phyloP scores from a whole-genome alignment of 805 yeast species.

The Teunomyces aglyptinius region DNA sequence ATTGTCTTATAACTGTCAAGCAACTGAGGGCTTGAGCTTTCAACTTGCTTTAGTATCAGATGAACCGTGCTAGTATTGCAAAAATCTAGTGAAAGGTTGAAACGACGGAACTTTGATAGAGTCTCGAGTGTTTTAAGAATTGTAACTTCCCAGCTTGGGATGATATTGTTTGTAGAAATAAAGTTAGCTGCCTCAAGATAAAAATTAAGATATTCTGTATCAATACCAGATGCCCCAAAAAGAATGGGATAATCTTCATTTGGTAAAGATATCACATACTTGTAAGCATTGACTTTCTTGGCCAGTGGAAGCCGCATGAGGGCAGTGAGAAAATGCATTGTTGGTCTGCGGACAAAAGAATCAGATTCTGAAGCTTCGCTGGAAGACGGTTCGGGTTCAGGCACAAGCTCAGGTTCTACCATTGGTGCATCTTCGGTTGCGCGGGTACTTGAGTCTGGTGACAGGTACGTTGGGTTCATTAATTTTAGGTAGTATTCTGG shows the following conservation, averaged over 20 bases:
- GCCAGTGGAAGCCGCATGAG: conserved; percentile 26
- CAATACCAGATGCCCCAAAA: conserved; percentile 47
- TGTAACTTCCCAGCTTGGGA: conserved; percentile 13
- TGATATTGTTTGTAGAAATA: conserved; percentile 10
- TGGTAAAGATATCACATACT: conserved; percentile 33
- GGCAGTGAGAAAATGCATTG: conserved; percentile 25
- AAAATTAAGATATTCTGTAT: conserved; percentile 46
- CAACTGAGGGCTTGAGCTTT: not conserved
- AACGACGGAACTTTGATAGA: conserved; percentile 36
- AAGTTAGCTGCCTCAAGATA: conserved; percentile 42
- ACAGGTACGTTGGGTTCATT: not conserved
- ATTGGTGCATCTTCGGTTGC: not conserved
- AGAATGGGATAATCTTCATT: conserved; percentile 22
- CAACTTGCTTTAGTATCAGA: not conserved
- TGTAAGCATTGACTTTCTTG: conserved; percentile 29
- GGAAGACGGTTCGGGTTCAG: not conserved
- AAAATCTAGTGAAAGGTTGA: conserved; percentile 33
- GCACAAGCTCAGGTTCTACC: not conserved
- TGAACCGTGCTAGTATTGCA: conserved; percentile 16
- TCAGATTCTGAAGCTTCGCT: not conserved
- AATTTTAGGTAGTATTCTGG: conserved; percentile 32
- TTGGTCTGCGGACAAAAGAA: conserved; percentile 17
- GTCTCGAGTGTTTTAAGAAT: conserved; percentile 20
- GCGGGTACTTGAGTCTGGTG: not conserved
- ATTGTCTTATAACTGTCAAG: conserved; percentile 2